Evolutionary conservation across 352 stramenopile species (phyloP).

Genomic region (Phytophthora parvispora): DNA sequence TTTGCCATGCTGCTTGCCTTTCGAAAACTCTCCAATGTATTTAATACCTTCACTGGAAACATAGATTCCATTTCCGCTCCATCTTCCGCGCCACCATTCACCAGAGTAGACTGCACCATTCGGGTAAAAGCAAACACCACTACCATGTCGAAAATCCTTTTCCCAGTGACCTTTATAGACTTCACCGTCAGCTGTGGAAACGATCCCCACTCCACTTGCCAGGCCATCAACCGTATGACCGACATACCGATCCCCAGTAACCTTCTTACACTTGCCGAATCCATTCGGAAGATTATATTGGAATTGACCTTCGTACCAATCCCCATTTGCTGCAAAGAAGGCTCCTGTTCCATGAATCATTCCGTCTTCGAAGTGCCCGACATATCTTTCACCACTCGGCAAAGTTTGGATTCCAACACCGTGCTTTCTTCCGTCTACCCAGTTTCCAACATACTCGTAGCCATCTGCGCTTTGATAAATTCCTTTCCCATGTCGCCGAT

Average conservation of each 20-base stretch:
- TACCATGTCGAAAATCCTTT: slow-evolving; percentile 67
- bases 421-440: slow-evolving; percentile 79
- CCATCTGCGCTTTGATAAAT: slow-evolving; percentile 71
- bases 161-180: slow-evolving; percentile 91
- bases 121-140: slow-evolving; percentile 78
- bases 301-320: slow-evolving; percentile 88
- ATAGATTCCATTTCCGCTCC: slow-evolving; percentile 69
- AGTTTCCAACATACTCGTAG: slow-evolving; percentile 80
- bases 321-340: slow-evolving; percentile 74
- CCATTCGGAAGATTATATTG: slow-evolving; percentile 51
- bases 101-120: slow-evolving; percentile 85
- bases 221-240: slow-evolving; percentile 71
- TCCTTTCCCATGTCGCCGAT: slow-evolving; percentile 72
- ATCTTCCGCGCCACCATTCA: slow-evolving; percentile 71
- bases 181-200: slow-evolving; percentile 87
- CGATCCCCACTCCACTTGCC: slow-evolving; percentile 80
- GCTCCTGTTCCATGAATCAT: slow-evolving; percentile 82
- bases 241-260: slow-evolving; percentile 75
- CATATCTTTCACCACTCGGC: slow-evolving; percentile 86
- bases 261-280: slow-evolving; percentile 72
- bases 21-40: slow-evolving; percentile 72
- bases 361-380: slow-evolving; percentile 85
- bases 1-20: slow-evolving; percentile 69
- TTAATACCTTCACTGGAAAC: slow-evolving; percentile 74
- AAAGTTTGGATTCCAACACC: slow-evolving; percentile 85